phyloP scores from a whole-genome alignment of 805 yeast genomes.

The Schwanniomyces pseudopolymorphus region DNA sequence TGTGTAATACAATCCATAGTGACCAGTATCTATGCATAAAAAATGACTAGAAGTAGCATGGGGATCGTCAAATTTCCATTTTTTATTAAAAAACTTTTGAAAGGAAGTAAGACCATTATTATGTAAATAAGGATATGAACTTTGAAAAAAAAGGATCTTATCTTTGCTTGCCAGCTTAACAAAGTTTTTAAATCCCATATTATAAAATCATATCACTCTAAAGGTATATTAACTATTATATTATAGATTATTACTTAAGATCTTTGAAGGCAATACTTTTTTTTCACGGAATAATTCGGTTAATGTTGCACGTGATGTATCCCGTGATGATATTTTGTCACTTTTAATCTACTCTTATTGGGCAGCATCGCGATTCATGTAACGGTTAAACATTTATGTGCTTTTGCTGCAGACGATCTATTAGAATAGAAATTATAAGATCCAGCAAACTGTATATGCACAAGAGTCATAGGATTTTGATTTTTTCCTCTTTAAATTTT shows the following conservation, averaged over 20 bases:
- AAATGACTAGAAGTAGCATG: conserved; percentile 19
- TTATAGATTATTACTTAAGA: not conserved
- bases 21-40: conserved; percentile 37
- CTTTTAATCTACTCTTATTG: not conserved
- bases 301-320: not conserved
- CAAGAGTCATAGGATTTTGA: no score
- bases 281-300: not conserved
- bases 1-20: conserved; percentile 42
- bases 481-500: no score
- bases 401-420: not conserved
- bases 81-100: conserved; percentile 8
- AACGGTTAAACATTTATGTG: not conserved
- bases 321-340: not conserved
- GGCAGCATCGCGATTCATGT: not conserved
- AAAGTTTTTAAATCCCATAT: conserved; percentile 13
- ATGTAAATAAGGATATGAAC: conserved; percentile 15
- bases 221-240: not conserved
- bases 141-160: conserved; percentile 13
- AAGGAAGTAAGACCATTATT: conserved; percentile 6
- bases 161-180: conserved; percentile 11
- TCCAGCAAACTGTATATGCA: no score
- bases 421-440: no score
- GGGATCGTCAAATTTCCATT: conserved; percentile 16
- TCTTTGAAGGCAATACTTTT: not conserved
- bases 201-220: not conserved